phyloP scores from a whole-genome alignment of 371 early-diverging fungal genomes.

The Mortierella sp. region DNA sequence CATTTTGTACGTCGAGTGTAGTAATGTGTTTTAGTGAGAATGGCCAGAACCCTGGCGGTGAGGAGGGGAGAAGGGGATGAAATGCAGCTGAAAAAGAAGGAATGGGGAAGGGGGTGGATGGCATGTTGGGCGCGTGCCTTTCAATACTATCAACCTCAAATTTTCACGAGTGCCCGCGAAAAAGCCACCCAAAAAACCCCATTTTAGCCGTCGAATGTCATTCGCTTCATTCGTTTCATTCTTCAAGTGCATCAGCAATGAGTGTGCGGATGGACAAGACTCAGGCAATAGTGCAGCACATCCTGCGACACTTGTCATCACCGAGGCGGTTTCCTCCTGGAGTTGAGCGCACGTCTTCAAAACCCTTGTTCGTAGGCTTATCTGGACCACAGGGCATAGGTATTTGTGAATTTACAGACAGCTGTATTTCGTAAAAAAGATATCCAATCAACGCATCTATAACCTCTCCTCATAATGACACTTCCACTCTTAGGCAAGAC shows the following conservation, averaged over 20 bases:
- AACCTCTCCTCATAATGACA: background rate
- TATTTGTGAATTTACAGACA: slow-evolving; percentile 24
- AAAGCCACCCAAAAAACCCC: background rate
- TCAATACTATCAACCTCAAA: too few relatives aligned
- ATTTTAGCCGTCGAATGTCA: background rate
- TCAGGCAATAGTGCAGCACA: slow-evolving; percentile 44
- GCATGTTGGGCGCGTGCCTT: too few relatives aligned
- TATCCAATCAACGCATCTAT: background rate
- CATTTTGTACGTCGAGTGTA: slow-evolving; percentile 60
- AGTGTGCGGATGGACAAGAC: slow-evolving; percentile 34
- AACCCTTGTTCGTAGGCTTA: slow-evolving; percentile 78
- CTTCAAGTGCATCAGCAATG: slow-evolving; percentile 19
- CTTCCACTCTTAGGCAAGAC: slow-evolving; percentile 66
- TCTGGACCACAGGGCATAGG: slow-evolving; percentile 87
- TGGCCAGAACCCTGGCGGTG: too few relatives aligned
- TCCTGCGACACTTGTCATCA: slow-evolving; percentile 31
- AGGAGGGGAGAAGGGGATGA: background rate
- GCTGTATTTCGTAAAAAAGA: background rate
- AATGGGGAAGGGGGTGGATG: too few relatives aligned
- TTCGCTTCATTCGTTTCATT: background rate
- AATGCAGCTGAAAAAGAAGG: background rate
- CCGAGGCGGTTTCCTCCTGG: slow-evolving; percentile 41
- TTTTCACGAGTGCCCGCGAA: too few relatives aligned
- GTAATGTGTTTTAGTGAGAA: background rate
- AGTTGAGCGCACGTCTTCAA: slow-evolving; percentile 28